phyloP scores from a whole-genome alignment of 352 stramenopile species.

The Pythium aquatile region DNA sequence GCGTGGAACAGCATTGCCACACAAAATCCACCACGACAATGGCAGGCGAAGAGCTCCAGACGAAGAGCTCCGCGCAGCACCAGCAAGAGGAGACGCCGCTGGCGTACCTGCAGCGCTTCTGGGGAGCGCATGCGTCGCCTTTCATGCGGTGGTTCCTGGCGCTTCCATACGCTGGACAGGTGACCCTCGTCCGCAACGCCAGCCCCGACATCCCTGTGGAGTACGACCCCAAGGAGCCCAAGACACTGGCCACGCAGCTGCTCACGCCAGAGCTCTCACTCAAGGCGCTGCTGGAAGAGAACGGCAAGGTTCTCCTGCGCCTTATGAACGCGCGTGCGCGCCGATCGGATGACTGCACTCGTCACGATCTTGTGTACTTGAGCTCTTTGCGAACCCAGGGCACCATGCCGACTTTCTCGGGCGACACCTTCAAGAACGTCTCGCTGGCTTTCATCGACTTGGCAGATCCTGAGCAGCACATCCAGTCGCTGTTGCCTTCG shows the following conservation, averaged over 20 bases:
- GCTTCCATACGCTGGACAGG: conserved; percentile 71
- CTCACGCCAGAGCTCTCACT: conserved; percentile 73
- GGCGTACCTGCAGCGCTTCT: conserved; percentile 73
- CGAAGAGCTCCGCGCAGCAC: neutral
- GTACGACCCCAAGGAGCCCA: conserved; percentile 47
- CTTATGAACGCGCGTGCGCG: conserved; percentile 76
- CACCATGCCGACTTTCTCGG: conserved; percentile 87
- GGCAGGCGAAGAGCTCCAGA: conserved; percentile 21
- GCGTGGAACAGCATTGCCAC: neutral
- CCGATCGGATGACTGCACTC: conserved; percentile 66
- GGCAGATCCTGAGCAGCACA: conserved; percentile 64
- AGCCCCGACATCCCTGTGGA: conserved; percentile 67
- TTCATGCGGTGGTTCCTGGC: conserved; percentile 88
- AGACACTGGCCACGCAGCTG: conserved; percentile 60
- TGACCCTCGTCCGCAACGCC: conserved; percentile 76
- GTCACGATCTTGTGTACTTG: conserved; percentile 75
- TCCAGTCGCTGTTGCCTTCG: conserved; percentile 75
- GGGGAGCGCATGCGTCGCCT: conserved; percentile 57
- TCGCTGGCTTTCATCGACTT: conserved; percentile 80
- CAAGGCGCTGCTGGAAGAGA: conserved; percentile 72
- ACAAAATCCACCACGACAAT: conserved; percentile 9
- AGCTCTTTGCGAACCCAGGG: conserved; percentile 48
- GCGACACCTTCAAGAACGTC: conserved; percentile 71
- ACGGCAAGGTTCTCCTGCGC: conserved; percentile 74
- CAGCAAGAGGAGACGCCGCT: conserved; percentile 36